Evolutionary conservation across 2,329 filamentous ascomycete species (phyloP), one percentile per base, ranked within the genome.

Genomic region (Ilyonectria sp.): DNA sequence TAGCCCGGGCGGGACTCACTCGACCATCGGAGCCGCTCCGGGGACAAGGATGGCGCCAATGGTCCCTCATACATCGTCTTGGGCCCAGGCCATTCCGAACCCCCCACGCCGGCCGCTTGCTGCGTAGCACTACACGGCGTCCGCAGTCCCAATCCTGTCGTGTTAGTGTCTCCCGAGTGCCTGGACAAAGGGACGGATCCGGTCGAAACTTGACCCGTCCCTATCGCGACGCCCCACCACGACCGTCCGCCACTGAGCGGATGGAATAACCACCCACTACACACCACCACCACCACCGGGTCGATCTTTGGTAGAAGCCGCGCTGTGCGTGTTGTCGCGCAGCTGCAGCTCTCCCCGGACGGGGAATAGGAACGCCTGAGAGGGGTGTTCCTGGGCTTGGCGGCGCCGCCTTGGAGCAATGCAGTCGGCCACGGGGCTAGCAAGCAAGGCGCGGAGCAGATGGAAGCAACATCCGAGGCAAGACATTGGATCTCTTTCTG

Each of bases 221-320:
- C 58, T 57, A 52, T 58, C 53, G 57, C 50, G 35, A 61, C 60
- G 58, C 63, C 63, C 63, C 57, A 56, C 63, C 63, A 55, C 11
- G 35, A 35, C 33, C 46, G 21, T 29, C 33, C 43, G n/a, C 29
- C 29, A 53, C 6, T 29, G n/a, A 46, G 44, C 19, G 44, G 9
- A 46, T 21, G 19, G 44, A 10, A 13, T 19, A 46, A 46, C 44
- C n/a, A 46, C 19, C 44, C n/a, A 13, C 44, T 9, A 46, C 19
- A 7, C n/a, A 13, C 35, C 26, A 26, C 26, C 26, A 26, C 26
- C 26, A 37, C 31, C n/a, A 53, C 19, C n/a, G 10, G 29, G 49
- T 13, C 49, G 49, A 52, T 52, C 49, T 52, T 13, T 11, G 17
- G 26, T 33, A 35, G 50, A 53, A 53, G 17, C 50, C 29, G 50